Percentiles rank a stretch among this genome's conserved stretches.
Conservation (phyloP, 352 stramenopile genomes). For the Phytopythium kandeliae region DNA sequence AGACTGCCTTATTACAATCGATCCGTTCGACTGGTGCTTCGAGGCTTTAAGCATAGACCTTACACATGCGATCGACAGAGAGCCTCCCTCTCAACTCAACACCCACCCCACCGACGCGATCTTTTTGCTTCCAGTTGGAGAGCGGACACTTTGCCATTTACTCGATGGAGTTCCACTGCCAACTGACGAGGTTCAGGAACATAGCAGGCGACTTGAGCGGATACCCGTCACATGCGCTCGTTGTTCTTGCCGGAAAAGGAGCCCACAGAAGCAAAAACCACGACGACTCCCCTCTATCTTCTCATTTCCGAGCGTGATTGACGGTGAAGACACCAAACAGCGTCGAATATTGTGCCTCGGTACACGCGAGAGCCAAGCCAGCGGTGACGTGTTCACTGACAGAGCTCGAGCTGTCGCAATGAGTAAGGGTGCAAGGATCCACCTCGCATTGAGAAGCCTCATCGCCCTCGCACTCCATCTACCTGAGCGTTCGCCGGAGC, state of each 20-base stretch:
- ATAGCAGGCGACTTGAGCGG: constrained; percentile 5
- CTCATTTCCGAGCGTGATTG: constrained; percentile 14
- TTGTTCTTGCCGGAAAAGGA: neutral
- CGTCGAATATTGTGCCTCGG: neutral
- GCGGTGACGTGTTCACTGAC: neutral
- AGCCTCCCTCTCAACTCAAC: neutral
- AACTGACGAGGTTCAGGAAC: constrained; percentile 42
- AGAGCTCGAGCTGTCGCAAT: constrained; percentile 14
- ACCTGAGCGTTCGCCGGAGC: constrained; percentile 23
- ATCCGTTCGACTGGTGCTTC: constrained; percentile 62
- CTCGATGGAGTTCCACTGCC: constrained; percentile 28
- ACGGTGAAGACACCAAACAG: neutral
- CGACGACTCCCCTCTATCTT: constrained; percentile 35
- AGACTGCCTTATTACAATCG: constrained; percentile 38
- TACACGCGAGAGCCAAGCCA: neutral
- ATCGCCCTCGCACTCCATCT: constrained; percentile 27
- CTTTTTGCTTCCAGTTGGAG: constrained; percentile 38
- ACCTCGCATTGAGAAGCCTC: constrained; percentile 33
- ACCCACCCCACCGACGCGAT: constrained; percentile 1
- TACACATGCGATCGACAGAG: neutral
- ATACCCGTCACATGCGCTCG: neutral
- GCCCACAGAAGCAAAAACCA: constrained; percentile 5
- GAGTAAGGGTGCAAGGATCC: constrained; percentile 10
- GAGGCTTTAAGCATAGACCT: constrained; percentile 17
- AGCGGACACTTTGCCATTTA: constrained; percentile 28